These are phyloP conservation scores for Blastocrithidia nonstop DNA, from an alignment of 208 protist genomes.

Conservation along the genomic window DNA sequence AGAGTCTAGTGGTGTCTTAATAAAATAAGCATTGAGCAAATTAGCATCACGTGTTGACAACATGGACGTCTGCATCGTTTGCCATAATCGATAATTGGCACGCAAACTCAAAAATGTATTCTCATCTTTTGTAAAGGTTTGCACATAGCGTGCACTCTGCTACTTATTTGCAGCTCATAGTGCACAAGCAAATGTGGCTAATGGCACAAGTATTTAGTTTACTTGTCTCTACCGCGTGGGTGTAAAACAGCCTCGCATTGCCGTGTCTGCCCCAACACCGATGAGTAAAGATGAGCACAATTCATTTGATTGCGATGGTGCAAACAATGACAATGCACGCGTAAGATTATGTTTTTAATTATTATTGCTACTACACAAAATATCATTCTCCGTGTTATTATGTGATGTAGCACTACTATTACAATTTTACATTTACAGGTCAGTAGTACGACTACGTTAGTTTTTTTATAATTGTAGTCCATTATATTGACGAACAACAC, in stretches of 20 bases:
- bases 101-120: constrained; percentile 1
- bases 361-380: too few species aligned
- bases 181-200: constrained; percentile 34
- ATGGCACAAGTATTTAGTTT: constrained; percentile 18
- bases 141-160: constrained; percentile 22
- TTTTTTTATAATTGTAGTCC: too few species aligned
- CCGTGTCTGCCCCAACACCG: constrained; percentile 23
- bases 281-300: constrained; percentile 13
- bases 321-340: constrained; percentile 13
- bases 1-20: constrained; percentile 25
- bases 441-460: too few species aligned
- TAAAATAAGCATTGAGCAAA: constrained; percentile 34
- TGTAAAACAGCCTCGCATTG: constrained; percentile 8
- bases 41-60: constrained; percentile 67
- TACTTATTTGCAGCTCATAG: constrained; percentile 48
- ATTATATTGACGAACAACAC: constrained; percentile 14
- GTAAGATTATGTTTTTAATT: too few species aligned
- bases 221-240: constrained; percentile 11
- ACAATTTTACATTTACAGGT: too few species aligned
- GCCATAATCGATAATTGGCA: constrained; percentile 42
- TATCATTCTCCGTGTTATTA: too few species aligned
- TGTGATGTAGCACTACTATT: too few species aligned
- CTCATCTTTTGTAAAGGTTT: constrained; percentile 12
- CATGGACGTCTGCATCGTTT: constrained; percentile 69
- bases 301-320: background rate